A percentile compares a stretch with the other conserved stretches of the same genome.
These are phyloP conservation scores for Clathrospora elynae DNA, from an alignment of 2,329 filamentous ascomycete species.

Conservation along the genomic window DNA sequence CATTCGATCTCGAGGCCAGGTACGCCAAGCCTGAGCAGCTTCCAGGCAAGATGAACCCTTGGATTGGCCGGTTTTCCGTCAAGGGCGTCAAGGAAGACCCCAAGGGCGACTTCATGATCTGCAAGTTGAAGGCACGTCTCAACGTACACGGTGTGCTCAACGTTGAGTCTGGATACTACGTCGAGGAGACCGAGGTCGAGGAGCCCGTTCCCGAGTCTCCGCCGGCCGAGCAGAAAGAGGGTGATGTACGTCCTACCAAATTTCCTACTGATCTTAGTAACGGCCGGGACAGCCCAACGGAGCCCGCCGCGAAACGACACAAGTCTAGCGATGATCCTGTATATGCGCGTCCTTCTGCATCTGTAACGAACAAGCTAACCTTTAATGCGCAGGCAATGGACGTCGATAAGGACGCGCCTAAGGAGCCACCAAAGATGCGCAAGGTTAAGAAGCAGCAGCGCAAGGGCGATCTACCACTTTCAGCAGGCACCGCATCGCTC, in stretches of 20 bases:
- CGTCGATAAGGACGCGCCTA: conserved; percentile 46
- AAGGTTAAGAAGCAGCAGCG: conserved; percentile 99
- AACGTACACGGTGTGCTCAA: conserved; percentile 97
- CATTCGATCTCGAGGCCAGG: conserved; percentile 93
- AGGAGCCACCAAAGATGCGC: conserved; percentile 73
- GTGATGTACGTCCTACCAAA: conserved; percentile 67
- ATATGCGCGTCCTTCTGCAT: conserved; percentile 37
- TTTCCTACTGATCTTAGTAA: conserved; percentile 29
- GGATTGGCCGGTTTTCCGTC: conserved; percentile 97
- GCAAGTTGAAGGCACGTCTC: conserved; percentile 96
- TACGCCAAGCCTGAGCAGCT: conserved; percentile 87
- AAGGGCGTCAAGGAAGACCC: conserved; percentile 94
- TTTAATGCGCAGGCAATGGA: conserved; percentile 45
- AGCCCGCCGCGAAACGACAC: conserved; percentile 42
- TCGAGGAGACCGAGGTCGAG: conserved; percentile 97
- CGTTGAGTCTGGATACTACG: conserved; percentile 95
- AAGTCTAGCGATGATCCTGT: conserved; percentile 33
- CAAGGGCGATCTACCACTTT: conserved; percentile 92
- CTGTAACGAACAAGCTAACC: conserved; percentile 36
- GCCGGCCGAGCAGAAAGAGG: conserved; percentile 64
- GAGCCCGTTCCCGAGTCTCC: conserved; percentile 79
- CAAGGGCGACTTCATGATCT: conserved; percentile 99
- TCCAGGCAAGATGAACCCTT: conserved; percentile 87
- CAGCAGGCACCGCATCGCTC: conserved; percentile 79
- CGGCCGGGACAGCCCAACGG: conserved; percentile 26